Conservation (phyloP, 2,329 filamentous ascomycete species). For the Fusarium tricinctum region DNA sequence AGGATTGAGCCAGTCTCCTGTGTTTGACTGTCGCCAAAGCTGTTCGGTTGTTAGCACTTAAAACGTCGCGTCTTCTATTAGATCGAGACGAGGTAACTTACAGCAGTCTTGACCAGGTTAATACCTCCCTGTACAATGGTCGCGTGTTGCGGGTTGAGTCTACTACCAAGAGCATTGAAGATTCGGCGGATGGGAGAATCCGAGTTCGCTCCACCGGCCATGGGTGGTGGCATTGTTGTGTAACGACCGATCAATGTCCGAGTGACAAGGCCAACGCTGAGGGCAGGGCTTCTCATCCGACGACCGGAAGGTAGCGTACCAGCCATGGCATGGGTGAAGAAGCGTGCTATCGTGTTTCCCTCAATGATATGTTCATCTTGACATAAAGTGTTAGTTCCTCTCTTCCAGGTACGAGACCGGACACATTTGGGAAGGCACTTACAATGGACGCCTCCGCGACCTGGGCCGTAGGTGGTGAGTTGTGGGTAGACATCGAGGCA, state of each 20-base stretch:
- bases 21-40: conserved; percentile 18
- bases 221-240: conserved; percentile 13
- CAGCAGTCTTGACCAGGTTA: conserved; percentile 23
- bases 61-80: background rate
- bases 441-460: conserved; percentile 18
- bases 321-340: conserved; percentile 17
- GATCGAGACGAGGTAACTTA: conserved; percentile 2
- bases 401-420: background rate
- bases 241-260: conserved; percentile 9
- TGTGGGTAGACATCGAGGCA: conserved; percentile 16
- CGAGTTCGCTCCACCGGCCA: conserved; percentile 10
- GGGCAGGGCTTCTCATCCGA: conserved; percentile 13
- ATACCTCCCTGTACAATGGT: conserved; percentile 6
- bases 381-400: background rate
- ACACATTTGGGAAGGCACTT: background rate
- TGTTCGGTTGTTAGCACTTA: background rate
- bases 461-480: conserved; percentile 1
- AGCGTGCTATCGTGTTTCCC: conserved; percentile 14
- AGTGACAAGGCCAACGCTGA: conserved; percentile 8
- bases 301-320: conserved; percentile 17
- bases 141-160: conserved; percentile 6
- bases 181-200: conserved; percentile 11
- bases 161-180: conserved; percentile 21
- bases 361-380: conserved; percentile 22
- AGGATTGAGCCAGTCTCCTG: conserved; percentile 11